Evolutionary conservation across 257 asterid genomes (phyloP), one percentile per base, ranked within the genome.

Genomic region (Nicotiana noctiflora): DNA sequence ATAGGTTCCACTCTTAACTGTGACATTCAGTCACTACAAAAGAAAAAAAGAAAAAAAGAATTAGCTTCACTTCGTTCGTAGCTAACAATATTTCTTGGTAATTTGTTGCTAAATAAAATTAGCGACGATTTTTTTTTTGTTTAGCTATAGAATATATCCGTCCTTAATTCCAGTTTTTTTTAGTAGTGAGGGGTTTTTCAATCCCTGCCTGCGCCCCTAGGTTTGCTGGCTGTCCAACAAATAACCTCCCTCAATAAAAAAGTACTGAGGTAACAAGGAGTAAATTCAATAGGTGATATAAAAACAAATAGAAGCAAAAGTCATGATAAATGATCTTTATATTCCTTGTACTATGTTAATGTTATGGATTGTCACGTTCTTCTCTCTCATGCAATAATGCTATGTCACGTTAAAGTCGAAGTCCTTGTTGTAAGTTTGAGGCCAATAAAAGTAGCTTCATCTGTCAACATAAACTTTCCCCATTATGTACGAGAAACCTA

Each of bases 371-470:
- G 77, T 82, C 82, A 60, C 79, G 79, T 61, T 80, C 76, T 81
- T 27, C 80, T 76, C 85, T 74, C 29, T 13, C 61, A 49, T 78
- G 80, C 84, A 82, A 82, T 61, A 80, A 70, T 79, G 88, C 84
- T 59, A 85, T 85, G 89, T 80, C 89, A 86, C 81, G 56, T 66
- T 80, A 86, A 89, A 82, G 81, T 80, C 52, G 55, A 75, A 23
- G 61, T 46, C 61, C 85, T 65, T 67, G 82, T 79, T 79, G 83
- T 34, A 84, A 81, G 80, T 62, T 40, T 40, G 79, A 72, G 80
- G 67, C 77, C 49, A 80, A 25, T 82, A 79, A 77, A 65, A 49
- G 77, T 62, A 63, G 55, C 19, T 64, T 53, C 77, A 62, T 67
- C 82, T 70, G 77, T 70, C 75, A 46, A 67, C 81, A 49, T 74